Percentiles rank a stretch among this genome's conserved stretches.
These are phyloP conservation scores for Camellia sinensis DNA, from an alignment of 148 eudicot genomes.

Conservation along the genomic window DNA sequence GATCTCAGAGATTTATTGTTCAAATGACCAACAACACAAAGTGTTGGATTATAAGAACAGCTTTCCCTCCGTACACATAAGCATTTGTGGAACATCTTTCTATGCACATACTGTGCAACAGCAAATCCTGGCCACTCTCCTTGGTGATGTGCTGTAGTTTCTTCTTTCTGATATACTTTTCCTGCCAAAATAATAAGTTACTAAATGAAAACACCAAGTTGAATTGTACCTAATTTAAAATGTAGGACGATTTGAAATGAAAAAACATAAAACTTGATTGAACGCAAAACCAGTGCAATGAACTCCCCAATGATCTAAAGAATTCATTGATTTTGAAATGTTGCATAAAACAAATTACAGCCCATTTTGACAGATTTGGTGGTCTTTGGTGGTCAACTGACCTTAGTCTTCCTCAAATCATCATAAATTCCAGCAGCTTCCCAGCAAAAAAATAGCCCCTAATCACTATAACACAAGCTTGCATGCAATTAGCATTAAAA, in stretches of 20 bases:
- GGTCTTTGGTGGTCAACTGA: not conserved
- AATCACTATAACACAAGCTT: no score
- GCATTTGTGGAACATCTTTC: constrained; percentile 17
- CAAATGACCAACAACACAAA: constrained; percentile 28
- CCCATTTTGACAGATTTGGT: no score
- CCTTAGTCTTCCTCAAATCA: not conserved
- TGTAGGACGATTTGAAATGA: not conserved
- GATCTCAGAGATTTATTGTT: constrained; percentile 27
- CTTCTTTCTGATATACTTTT: constrained; percentile 32
- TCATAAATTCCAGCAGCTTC: no score
- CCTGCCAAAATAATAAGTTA: constrained; percentile 36
- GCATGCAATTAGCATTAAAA: no score
- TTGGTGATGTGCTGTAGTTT: constrained; percentile 29
- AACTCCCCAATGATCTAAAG: not conserved
- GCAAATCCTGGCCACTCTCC: constrained; percentile 38
- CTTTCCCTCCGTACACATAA: constrained; percentile 33
- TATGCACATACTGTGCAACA: constrained; percentile 33
- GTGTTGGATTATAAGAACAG: constrained; percentile 31
- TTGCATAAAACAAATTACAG: not conserved
- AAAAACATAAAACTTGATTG: not conserved
- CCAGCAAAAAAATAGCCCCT: no score
- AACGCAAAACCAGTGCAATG: not conserved
- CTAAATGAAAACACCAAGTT: not conserved
- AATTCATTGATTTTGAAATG: not conserved
- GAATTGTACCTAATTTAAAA: not conserved